These are phyloP conservation scores for Suillus sp. DNA, from an alignment of 768 basidiomycete species.

Conservation along the genomic window DNA sequence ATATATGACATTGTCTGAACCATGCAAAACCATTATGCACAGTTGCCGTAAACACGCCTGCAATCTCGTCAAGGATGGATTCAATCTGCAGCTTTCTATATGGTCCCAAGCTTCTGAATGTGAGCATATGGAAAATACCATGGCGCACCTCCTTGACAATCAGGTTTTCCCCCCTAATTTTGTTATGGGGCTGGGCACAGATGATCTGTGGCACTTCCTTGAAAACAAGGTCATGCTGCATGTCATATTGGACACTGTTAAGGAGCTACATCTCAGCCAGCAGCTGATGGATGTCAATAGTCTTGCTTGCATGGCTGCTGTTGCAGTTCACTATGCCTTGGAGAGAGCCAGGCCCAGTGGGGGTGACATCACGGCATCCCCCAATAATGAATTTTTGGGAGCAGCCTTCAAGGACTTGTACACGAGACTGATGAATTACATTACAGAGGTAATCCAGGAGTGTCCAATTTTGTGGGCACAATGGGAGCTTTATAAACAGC, in stretches of 20 bases:
- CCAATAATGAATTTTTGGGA: background rate
- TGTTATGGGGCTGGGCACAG: background rate
- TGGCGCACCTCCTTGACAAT: background rate
- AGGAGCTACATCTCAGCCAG: background rate
- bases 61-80: background rate
- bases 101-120: background rate
- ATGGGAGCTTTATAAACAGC: background rate
- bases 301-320: background rate
- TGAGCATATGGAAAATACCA: background rate
- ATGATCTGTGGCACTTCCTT: background rate
- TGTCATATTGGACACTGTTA: background rate
- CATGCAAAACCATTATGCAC: background rate
- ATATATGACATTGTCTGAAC: background rate
- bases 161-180: background rate
- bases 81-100: background rate
- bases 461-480: background rate
- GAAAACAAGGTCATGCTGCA: background rate
- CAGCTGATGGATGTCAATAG: background rate
- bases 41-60: background rate
- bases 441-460: background rate
- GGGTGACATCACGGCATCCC: background rate
- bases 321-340: background rate
- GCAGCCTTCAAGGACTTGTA: background rate
- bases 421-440: background rate
- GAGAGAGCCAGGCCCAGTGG: background rate